A percentile compares a stretch with the other conserved stretches of the same genome.
phyloP scores from a whole-genome alignment of 192 early-diverging fungal genomes.

The Blastocladiella britannica region DNA sequence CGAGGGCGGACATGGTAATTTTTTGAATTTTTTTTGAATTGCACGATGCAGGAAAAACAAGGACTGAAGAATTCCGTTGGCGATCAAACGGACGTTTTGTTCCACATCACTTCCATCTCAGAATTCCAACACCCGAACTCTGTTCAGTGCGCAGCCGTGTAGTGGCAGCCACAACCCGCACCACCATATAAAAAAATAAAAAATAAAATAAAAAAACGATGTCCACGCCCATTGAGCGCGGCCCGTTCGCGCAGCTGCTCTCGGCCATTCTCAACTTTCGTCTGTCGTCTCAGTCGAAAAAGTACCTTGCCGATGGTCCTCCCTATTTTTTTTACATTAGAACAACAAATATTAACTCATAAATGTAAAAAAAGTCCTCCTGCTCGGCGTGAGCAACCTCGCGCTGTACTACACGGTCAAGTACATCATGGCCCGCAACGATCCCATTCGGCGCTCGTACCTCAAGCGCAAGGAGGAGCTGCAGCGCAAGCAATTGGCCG shows the following conservation, averaged over 20 bases:
- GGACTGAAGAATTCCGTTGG: no score
- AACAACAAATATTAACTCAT: no score
- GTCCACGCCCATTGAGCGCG: not conserved
- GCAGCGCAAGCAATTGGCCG: conserved; percentile 6
- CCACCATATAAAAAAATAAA: no score
- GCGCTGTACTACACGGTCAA: conserved; percentile 73
- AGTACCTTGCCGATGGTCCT: not conserved
- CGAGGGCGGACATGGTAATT: no score
- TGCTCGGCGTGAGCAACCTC: conserved; percentile 73
- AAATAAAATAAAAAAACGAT: no score
- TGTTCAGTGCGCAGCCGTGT: not conserved
- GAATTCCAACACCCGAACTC: no score
- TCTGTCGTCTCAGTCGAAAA: not conserved
- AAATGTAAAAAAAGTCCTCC: conserved; percentile 27
- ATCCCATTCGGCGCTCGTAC: conserved; percentile 44
- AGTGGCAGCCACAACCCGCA: not conserved
- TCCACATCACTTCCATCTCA: no score
- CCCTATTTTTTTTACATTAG: no score
- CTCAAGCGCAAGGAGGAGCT: conserved; percentile 55
- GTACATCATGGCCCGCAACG: conserved; percentile 53
- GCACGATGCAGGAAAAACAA: no score
- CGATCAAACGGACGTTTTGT: no score
- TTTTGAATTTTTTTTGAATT: no score
- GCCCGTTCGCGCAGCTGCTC: not conserved
- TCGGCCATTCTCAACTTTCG: not conserved